Evolutionary conservation across 140 eudicot genomes (phyloP), one percentile per base, ranked within the genome.

Genomic region (Erigeron philadelphicus): DNA sequence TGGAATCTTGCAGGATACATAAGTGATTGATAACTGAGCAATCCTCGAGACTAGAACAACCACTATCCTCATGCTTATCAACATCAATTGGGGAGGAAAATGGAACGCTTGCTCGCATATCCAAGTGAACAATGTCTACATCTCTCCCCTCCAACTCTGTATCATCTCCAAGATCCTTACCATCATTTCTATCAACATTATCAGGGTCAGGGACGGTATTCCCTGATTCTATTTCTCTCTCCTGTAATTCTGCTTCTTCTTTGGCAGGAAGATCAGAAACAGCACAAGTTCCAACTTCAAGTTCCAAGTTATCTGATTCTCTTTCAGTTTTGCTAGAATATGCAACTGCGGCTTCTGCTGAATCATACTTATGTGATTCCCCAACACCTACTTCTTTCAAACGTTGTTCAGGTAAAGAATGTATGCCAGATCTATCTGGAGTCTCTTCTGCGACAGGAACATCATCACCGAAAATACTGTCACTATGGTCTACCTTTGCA

Each of bases 341-440:
- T 19, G 76, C 58, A 74, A 48, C 59, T 50, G 47, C 72, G 40
- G 31, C 55, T 45, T 78, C 82, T 63, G 38, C 79, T 44, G 71
- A 67, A 78, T 79, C 83, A 75, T 40, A 50, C 43, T 15, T 50
- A 71, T 50, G 75, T 47, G 81, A 60, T n/a, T 60, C 44, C 67
- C 66, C 76, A 50, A 45, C 75, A 41, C 52, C 62, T 47, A 25
- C 70, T 55, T 71, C 62, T 62, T 48, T 42, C 8, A 66, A 55
- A 47, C 68, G 48, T 31, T 61, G 61, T 44, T 69, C 71, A 25
- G 70, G 60, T 61, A 23, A 47, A 35, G 41, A 45, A 54, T 47
- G 65, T 45, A 17, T 41, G 12, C 13, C 74, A 54, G 54, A 15
- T 41, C n/a, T 42, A 54, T 56, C 54, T 18, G 42, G 52, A 55